phyloP scores from a whole-genome alignment of 139 green algal genomes.

The Deuterostichococcus epilithicus region DNA sequence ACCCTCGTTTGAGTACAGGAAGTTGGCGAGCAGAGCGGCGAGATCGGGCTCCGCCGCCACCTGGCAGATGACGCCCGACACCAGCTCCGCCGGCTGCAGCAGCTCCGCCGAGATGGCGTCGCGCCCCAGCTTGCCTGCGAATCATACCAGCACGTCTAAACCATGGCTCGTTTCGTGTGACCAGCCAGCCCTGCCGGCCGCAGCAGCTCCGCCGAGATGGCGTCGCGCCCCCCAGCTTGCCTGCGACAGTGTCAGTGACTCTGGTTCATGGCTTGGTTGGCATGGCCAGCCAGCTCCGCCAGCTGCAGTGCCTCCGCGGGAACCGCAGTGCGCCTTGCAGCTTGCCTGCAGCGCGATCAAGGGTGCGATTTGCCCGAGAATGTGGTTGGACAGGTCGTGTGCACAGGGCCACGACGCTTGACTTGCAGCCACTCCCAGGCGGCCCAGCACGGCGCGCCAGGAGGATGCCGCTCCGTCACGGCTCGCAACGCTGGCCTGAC shows the following conservation, averaged over 20 bases:
- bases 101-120: constrained; percentile 27
- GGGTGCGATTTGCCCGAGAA: no score
- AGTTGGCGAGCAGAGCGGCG: constrained; percentile 16
- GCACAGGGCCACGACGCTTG: no score
- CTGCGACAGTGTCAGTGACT: no score
- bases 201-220: constrained; percentile 30
- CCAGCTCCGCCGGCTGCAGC: constrained; percentile 37
- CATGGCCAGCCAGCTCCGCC: constrained; percentile 33
- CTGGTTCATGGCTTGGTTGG: no score
- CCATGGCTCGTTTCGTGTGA: no score
- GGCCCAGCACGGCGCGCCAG: no score
- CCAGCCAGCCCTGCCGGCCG: constrained; percentile 34
- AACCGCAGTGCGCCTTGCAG: no score
- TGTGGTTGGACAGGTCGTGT: no score
- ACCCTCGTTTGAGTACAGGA: constrained; percentile 25
- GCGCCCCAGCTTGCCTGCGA: constrained; percentile 18
- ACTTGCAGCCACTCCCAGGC: no score
- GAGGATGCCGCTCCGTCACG: no score
- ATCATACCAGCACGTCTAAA: no score
- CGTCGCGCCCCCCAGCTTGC: constrained; percentile 14
- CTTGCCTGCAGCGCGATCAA: neutral
- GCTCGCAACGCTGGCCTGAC: no score
- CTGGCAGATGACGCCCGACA: constrained; percentile 30
- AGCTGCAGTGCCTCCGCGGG: constrained; percentile 37
- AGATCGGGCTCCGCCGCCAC: constrained; percentile 35